These are phyloP conservation scores for Schizopora paradoxa DNA, from an alignment of 1,284 basidiomycete species.

Conservation along the genomic window DNA sequence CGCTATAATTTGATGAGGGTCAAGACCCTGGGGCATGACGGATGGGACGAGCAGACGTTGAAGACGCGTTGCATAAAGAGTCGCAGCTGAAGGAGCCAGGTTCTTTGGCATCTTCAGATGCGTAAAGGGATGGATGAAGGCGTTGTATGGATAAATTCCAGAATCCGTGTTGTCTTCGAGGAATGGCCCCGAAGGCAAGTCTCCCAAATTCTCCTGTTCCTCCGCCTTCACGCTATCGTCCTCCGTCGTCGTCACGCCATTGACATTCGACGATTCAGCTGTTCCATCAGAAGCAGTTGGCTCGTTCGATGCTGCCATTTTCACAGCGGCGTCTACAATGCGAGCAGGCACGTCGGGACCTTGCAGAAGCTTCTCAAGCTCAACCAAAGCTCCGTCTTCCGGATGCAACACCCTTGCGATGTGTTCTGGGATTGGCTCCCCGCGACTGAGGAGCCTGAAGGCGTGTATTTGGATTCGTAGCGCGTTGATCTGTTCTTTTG, in stretches of 20 bases:
- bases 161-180: constrained; percentile 80
- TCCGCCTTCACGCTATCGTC: constrained; percentile 28
- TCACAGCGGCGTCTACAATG: constrained; percentile 74
- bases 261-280: constrained; percentile 23
- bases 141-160: constrained; percentile 92
- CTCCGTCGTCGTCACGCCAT: constrained; percentile 36
- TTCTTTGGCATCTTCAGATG: constrained; percentile 62
- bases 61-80: constrained; percentile 62
- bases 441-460: constrained; percentile 79
- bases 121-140: constrained; percentile 83
- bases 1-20: constrained; percentile 85
- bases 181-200: constrained; percentile 62
- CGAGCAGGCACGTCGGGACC: constrained; percentile 54
- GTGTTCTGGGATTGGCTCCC: constrained; percentile 74
- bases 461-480: constrained; percentile 88
- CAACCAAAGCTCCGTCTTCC: constrained; percentile 50
- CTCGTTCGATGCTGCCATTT: constrained; percentile 50
- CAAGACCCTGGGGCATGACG: constrained; percentile 89
- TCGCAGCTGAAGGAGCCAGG: constrained; percentile 38
- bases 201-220: constrained; percentile 28
- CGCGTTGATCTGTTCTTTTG: constrained; percentile 76
- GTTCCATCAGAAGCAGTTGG: constrained; percentile 22
- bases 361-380: constrained; percentile 61
- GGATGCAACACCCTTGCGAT: constrained; percentile 76
- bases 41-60: constrained; percentile 85